Conservation (phyloP, 495 filamentous ascomycete species). For the Mytilinidion resinicola region DNA sequence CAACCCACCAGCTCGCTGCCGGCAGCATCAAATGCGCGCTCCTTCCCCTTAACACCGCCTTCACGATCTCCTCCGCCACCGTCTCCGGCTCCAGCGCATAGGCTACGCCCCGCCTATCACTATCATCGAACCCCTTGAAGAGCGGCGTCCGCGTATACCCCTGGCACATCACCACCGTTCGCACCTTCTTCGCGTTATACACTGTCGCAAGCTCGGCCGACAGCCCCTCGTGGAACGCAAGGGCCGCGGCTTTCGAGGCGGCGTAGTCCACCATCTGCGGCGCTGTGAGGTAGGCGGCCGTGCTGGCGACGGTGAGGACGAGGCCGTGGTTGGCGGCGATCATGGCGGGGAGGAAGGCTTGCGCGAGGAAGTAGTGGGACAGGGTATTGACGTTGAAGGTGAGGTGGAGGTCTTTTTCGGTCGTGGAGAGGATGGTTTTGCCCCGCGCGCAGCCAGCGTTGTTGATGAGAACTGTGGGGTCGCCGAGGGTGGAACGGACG, state of each 20-base stretch:
- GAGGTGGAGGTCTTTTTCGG: slow-evolving; percentile 51
- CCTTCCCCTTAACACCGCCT: slow-evolving; percentile 50
- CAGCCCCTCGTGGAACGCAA: slow-evolving; percentile 65
- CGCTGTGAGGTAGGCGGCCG: slow-evolving; percentile 53
- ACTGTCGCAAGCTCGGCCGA: slow-evolving; percentile 52
- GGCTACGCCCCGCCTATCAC: slow-evolving; percentile 46
- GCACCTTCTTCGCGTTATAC: slow-evolving; percentile 58
- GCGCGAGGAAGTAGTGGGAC: slow-evolving; percentile 57
- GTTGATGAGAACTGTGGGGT: slow-evolving; percentile 67
- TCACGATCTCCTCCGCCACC: slow-evolving; percentile 57
- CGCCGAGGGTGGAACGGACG: slow-evolving; percentile 39
- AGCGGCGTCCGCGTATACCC: slow-evolving; percentile 57
- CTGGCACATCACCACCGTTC: slow-evolving; percentile 61
- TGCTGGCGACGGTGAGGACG: slow-evolving; percentile 64
- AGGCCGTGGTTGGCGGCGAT: slow-evolving; percentile 61
- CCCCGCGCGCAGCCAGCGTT: slow-evolving; percentile 65
- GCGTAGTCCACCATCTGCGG: slow-evolving; percentile 65
- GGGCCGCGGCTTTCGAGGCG: slow-evolving; percentile 59
- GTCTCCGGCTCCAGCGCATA: slow-evolving; percentile 55
- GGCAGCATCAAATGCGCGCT: slow-evolving; percentile 56
- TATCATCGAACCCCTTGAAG: slow-evolving; percentile 52
- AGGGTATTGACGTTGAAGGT: slow-evolving; percentile 70
- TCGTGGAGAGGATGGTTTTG: slow-evolving; percentile 52
- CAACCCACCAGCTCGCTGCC: slow-evolving; percentile 33
- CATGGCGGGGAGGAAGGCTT: slow-evolving; percentile 64